phyloP scores from a whole-genome alignment of 345 rosid genomes.

The Populus tremula region DNA sequence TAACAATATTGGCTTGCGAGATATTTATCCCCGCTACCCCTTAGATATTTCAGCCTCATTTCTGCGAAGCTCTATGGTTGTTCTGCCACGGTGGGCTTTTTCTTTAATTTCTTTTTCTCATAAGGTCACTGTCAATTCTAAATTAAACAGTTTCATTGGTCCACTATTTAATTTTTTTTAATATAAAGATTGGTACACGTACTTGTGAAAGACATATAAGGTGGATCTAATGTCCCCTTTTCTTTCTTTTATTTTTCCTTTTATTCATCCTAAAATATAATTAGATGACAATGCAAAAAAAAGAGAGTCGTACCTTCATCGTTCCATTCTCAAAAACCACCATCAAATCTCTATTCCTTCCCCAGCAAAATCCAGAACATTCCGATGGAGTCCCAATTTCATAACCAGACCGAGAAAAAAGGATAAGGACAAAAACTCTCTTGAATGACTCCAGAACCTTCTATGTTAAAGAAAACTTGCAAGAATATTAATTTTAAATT shows the following conservation, averaged over 20 bases:
- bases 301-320: background rate
- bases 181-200: background rate
- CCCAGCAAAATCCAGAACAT: background rate
- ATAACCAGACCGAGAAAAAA: background rate
- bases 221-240: background rate
- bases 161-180: too few relatives aligned
- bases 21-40: background rate
- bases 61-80: too few relatives aligned
- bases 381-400: background rate
- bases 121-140: background rate
- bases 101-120: too few relatives aligned
- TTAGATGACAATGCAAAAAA: too few relatives aligned
- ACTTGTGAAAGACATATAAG: background rate
- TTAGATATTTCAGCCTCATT: background rate
- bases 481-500: too few relatives aligned
- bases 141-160: background rate
- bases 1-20: background rate
- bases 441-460: background rate
- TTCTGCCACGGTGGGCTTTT: background rate
- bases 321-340: background rate
- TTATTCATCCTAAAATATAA: background rate
- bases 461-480: background rate
- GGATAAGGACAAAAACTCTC: background rate
- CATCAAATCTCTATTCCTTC: background rate
- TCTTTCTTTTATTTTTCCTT: background rate